phyloP scores from a whole-genome alignment of 2,329 filamentous ascomycete genomes.

The Davidsoniella australis region DNA sequence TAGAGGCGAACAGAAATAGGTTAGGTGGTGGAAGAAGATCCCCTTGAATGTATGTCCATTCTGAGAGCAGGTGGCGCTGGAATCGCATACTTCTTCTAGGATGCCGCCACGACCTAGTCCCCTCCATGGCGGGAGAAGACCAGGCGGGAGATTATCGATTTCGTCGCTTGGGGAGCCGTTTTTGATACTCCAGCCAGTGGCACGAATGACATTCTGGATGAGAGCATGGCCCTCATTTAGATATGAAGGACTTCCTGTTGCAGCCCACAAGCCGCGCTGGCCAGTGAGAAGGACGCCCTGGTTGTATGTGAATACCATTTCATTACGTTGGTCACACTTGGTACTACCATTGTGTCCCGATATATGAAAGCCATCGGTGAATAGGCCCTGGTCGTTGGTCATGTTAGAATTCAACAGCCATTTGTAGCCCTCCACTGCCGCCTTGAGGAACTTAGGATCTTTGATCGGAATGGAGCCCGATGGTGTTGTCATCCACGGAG shows the following conservation, averaged over 20 bases:
- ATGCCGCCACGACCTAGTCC: constrained; percentile 67
- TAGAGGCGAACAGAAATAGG: constrained; percentile 57
- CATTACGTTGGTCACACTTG: constrained; percentile 62
- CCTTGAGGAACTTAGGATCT: constrained; percentile 50
- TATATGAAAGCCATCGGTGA: constrained; percentile 81
- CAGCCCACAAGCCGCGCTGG: constrained; percentile 61
- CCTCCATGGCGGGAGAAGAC: constrained; percentile 39
- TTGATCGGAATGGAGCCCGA: constrained; percentile 13
- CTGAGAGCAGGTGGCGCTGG: constrained; percentile 56
- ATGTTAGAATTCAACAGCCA: constrained; percentile 73
- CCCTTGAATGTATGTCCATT: constrained; percentile 84
- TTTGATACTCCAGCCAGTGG: constrained; percentile 57
- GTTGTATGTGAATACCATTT: constrained; percentile 92
- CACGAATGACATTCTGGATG: constrained; percentile 53
- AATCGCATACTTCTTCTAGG: constrained; percentile 72
- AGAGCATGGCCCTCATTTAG: constrained; percentile 66
- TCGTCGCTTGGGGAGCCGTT: constrained; percentile 26
- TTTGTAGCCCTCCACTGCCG: constrained; percentile 59
- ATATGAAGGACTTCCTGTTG: constrained; percentile 54
- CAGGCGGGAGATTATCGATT: constrained; percentile 18
- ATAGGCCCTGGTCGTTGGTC: constrained; percentile 59
- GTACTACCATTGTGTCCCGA: constrained; percentile 18
- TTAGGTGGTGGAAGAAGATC: constrained; percentile 83
- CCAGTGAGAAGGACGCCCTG: constrained; percentile 81
- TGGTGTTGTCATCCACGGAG: constrained; percentile 36